Evolutionary conservation across 106 monocot species (phyloP), one percentile per base, ranked within the genome.

Genomic region (Xerophyta viscosa): DNA sequence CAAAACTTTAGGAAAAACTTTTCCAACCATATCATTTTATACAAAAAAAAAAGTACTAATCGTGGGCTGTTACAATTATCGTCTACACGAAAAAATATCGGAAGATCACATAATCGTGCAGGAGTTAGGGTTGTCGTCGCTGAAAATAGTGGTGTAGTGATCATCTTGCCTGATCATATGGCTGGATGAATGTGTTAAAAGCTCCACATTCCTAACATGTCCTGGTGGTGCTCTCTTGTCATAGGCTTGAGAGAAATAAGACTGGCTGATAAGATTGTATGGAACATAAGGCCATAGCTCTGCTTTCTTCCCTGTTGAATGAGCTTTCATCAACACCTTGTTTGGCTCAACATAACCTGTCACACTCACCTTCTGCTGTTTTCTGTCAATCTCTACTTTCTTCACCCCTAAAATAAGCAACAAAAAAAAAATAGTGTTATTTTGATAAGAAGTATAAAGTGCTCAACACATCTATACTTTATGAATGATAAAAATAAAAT

Each of bases 211-310:
- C 21, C 56, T 55, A 8, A 66, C 66, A 37, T 56, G 54, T 1
- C 66, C 66, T 9, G 55, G 66, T 17, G 66, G 66, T 37, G 66
- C 66, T 46, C 56, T 66, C 56, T 66, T 66, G 36, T 66, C 66
- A 37, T 66, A 66, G 2, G 56, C 56, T 1, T 54, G 55, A 23
- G 56, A 54, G 7, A 28, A n/a, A 31, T 56, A 66, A 13, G 66
- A 56, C 10, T 66, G 56, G 28, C 14, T 47, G 15, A 56, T 36
- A 21, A 48, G 2, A 10, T 48, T 24, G 33, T 66, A 46, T 15
- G 44, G 44, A 12, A 56, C 47, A 29, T 66, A 66, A 13, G 66
- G 66, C 56, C 66, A 66, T 9, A 56, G 12, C 55, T 46, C 66
- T 12, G 56, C 66, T 25, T 18, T 29, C 56, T 66, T 66, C 31